Base-by-base conservation (phyloP, 108 stramenopile species). In the Cyclostephanos tholiformis region DNA sequence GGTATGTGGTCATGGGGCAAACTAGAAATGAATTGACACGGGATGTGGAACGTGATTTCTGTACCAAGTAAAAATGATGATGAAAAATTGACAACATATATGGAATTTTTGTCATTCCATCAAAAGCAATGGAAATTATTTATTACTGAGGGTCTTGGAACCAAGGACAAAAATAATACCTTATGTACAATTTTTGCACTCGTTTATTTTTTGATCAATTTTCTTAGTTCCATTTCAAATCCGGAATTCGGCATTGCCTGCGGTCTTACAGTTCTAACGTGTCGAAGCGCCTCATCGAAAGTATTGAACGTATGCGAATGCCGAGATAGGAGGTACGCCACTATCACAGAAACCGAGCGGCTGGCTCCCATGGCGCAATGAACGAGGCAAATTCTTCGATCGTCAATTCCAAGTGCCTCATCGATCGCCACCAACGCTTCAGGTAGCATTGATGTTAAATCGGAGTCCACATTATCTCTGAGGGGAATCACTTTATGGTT, bases 321-420 rank as follows among this genome's bases (percentile, higher is more conserved):
- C 9, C 73, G 62, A 48, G 79, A 74, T n/a, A 80, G 50, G 26
- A 80, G 51, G 52, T 80, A 80, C 17, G 72, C 79, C 13, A 80
- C 65, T 10, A 80, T 62, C 8, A 80, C 36, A 13, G 79, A 69
- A 26, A 80, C 73, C 17, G 79, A 80, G 9, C 79, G 79, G 36
- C 79, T 80, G 8, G 17, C 46, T 64, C 79, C 79, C 52, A 44
- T 80, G 56, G 72, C 72, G 30, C 79, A 80, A 46, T 80, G 79
- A 5, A 80, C 73, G 1, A 80, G 73, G 65, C 79, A 80, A 44
- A 80, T 69, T 74, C 73, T 63, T 26, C 38, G 32, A n/a, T 30
- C 36, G 32, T 48, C 25, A 2, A 26, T 20, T 23, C 46, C 58
- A 30, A 78, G 50, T 29, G 79, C 79, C 25, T 74, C 68, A 36